Conservation (phyloP, 768 basidiomycete genomes). For the Lactarius hatsudake region DNA sequence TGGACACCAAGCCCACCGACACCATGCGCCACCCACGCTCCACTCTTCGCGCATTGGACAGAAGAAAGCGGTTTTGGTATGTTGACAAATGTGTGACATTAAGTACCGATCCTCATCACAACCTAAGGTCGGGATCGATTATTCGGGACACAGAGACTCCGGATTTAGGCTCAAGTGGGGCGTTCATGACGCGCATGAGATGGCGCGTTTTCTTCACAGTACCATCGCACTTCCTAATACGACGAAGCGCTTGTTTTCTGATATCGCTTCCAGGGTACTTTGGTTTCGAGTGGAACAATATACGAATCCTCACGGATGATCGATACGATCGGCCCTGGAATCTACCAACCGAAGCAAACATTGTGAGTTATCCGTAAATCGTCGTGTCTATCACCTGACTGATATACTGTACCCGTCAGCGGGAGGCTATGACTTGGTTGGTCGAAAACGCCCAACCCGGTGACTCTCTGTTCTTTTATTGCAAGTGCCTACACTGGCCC, state of each 20-base stretch:
- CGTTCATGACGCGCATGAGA: not conserved
- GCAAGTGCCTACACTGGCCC: not conserved
- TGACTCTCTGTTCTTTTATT: conserved; percentile 7
- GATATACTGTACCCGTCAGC: not conserved
- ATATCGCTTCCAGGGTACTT: not conserved
- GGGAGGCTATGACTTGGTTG: not conserved
- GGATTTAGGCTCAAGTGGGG: not conserved
- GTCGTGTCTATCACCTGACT: not conserved
- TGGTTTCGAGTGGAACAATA: not conserved
- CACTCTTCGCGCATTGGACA: not conserved
- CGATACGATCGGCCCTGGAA: too few relatives aligned
- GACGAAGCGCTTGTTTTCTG: not conserved
- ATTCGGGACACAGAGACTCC: not conserved
- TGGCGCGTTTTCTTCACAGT: conserved; percentile 5
- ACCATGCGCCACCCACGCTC: too few relatives aligned
- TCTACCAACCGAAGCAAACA: not conserved
- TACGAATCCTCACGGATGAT: not conserved
- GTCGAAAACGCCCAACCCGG: not conserved
- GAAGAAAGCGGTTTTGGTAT: not conserved
- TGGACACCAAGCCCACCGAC: too few relatives aligned
- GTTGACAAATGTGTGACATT: not conserved
- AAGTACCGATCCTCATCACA: not conserved
- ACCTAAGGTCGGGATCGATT: conserved; percentile 13
- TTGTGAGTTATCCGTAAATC: not conserved
- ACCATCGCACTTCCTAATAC: not conserved